Evolutionary conservation across 2,329 filamentous ascomycete species (phyloP).

Genomic region (Botrytis porri): DNA sequence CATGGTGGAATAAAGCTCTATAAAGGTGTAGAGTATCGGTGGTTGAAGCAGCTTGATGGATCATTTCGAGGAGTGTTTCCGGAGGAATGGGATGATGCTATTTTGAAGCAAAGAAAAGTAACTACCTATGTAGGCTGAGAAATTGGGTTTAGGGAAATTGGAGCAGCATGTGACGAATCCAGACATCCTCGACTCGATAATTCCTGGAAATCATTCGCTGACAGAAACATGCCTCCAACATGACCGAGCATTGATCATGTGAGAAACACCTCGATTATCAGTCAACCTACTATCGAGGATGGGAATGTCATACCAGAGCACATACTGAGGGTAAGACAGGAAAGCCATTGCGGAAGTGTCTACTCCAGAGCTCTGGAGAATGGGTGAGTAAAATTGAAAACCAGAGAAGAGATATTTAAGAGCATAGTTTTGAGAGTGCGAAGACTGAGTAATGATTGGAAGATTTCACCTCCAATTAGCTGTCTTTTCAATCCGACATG

Average conservation of each 20-base stretch:
- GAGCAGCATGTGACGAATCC: background rate
- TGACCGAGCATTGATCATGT: background rate
- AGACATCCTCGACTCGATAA: background rate
- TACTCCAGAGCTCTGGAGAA: background rate
- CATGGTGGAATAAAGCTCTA: slow-evolving; percentile 3
- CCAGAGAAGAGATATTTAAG: background rate
- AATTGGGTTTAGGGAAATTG: background rate
- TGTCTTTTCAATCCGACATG: background rate
- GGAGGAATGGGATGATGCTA: slow-evolving; percentile 12
- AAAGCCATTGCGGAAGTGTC: background rate
- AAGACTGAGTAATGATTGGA: background rate
- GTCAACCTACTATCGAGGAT: background rate
- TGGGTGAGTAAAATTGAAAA: background rate
- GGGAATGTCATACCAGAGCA: background rate
- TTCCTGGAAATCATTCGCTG: background rate
- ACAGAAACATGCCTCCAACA: background rate
- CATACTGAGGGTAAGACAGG: background rate
- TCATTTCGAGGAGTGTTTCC: background rate
- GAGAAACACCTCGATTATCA: background rate
- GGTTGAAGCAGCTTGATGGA: slow-evolving; percentile 3
- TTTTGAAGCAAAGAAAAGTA: background rate
- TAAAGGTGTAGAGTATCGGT: slow-evolving; percentile 9
- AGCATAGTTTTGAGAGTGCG: background rate
- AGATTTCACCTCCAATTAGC: background rate
- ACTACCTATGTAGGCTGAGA: background rate